Conservation (phyloP, 768 basidiomycete genomes). For the Phlebiopsis flavidoalba region DNA sequence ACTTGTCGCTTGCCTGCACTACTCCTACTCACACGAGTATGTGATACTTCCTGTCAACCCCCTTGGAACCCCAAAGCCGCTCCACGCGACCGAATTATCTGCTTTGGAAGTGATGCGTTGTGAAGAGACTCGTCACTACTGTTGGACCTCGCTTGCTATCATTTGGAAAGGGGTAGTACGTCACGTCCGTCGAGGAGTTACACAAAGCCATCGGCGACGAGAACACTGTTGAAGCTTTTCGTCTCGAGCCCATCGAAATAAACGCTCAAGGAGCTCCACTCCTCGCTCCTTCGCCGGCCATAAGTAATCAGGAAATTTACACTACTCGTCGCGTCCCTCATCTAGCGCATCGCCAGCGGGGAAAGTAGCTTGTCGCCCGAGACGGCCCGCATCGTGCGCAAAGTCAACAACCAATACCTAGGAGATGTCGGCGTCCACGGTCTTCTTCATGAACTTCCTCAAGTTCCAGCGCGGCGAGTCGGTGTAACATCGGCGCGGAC, state of each 20-base stretch:
- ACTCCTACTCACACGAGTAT: slow-evolving; percentile 19
- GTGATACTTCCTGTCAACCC: slow-evolving; percentile 16
- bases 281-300: slow-evolving; percentile 36
- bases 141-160: too few species aligned
- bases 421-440: slow-evolving; percentile 44
- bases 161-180: slow-evolving; percentile 19
- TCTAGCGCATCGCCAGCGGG: slow-evolving; percentile 14
- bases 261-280: slow-evolving; percentile 36
- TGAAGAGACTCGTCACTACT: too few species aligned
- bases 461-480: slow-evolving; percentile 51
- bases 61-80: slow-evolving; percentile 10
- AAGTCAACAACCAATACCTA: slow-evolving; percentile 44
- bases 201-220: slow-evolving; percentile 31
- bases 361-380: slow-evolving; percentile 10
- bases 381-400: slow-evolving; percentile 31
- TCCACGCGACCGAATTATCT: slow-evolving; percentile 14
- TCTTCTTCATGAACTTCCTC: slow-evolving; percentile 50
- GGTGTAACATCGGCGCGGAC: slow-evolving; percentile 48
- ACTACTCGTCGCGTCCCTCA: slow-evolving; percentile 28
- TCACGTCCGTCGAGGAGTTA: slow-evolving; percentile 41
- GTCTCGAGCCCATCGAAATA: slow-evolving; percentile 24
- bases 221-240: slow-evolving; percentile 28
- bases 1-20: slow-evolving; percentile 16
- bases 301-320: slow-evolving; percentile 26
- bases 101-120: slow-evolving; percentile 15